Evolutionary conservation across 2,329 filamentous ascomycete genomes (phyloP), one percentile per base, ranked within the genome.

Genomic region (Neurospora crassa): DNA sequence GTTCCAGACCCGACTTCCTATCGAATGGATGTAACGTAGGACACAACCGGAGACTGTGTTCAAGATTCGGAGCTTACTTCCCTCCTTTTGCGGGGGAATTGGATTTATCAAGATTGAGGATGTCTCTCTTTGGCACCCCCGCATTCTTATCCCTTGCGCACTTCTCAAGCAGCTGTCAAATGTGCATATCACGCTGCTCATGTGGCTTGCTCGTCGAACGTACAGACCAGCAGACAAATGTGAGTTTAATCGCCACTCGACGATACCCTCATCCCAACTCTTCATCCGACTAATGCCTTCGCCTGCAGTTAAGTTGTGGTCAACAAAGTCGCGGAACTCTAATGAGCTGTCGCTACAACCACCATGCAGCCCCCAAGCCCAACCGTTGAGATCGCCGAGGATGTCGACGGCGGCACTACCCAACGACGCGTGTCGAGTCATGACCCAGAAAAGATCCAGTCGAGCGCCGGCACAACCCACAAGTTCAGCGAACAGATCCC

Each of bases 401-500:
- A 70, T 42, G 68, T 53, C 41, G 73, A 71, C 53, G 53, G 16
- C 53, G 14, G 70, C 72, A 5, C 41, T 29, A 10, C n/a, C n/a
- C n/a, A 16, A 42, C 14, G 63, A 63, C 34, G 53, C 53, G 20
- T 70, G 20, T 72, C 73, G 24, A 72, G 73, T 68, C 73, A 69
- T 7, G 79, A 80, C 70, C 72, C 76, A 3, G 79, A 80, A 59
- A 81, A 81, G 76, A 75, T 70, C 37, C 73, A 73, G 14, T 47
- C 73, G 10, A 59, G 53, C 1, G 67, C 71, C 2, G 68, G 41
- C 7, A 40, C 72, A 18, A 67, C 74, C 43, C 74, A 74, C 14
- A 75, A 71, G 20, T 74, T 77, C 69, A 78, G 79, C 3, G 79
- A 82, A 72, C 81, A 82, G 73, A 82, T 83, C 68, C 74, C 81